phyloP scores from a whole-genome alignment of 768 basidiomycete species.

The Pholiota microspora region DNA sequence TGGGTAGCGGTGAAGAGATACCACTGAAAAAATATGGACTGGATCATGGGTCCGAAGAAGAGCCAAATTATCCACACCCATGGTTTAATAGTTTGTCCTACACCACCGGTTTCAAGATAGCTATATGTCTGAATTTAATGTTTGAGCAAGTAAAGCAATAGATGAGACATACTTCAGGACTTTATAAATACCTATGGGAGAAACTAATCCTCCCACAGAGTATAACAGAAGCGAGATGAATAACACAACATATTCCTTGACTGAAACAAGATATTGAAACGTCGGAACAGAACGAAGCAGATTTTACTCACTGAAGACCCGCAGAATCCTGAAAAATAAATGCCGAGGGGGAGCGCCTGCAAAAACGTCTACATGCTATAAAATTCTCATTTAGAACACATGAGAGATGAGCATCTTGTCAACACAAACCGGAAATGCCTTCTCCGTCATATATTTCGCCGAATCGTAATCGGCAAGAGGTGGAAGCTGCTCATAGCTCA shows the following conservation, averaged over 20 bases:
- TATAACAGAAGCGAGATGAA: not conserved
- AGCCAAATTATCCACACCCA: slow-evolving; percentile 47
- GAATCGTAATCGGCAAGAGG: slow-evolving; percentile 60
- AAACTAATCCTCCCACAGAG: slow-evolving; percentile 1
- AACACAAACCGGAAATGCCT: slow-evolving; percentile 12
- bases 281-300: not conserved
- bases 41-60: slow-evolving; percentile 45
- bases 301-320: slow-evolving; percentile 27
- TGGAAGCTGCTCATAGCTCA: slow-evolving; percentile 50
- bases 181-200: slow-evolving; percentile 5
- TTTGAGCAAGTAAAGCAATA: slow-evolving; percentile 28
- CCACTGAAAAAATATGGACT: slow-evolving; percentile 46
- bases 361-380: slow-evolving; percentile 36
- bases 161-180: slow-evolving; percentile 20
- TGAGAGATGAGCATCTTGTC: not conserved
- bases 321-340: slow-evolving; percentile 44
- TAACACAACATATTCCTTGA: slow-evolving; percentile 19
- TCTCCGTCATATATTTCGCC: slow-evolving; percentile 18
- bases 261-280: slow-evolving; percentile 3
- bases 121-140: slow-evolving; percentile 29
- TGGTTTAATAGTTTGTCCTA: slow-evolving; percentile 39
- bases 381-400: not conserved
- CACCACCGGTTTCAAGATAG: slow-evolving; percentile 54
- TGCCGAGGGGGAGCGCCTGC: slow-evolving; percentile 37
- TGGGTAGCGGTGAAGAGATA: slow-evolving; percentile 50